Conservation (phyloP, 2,329 filamentous ascomycete species). For the Fusarium sp. region DNA sequence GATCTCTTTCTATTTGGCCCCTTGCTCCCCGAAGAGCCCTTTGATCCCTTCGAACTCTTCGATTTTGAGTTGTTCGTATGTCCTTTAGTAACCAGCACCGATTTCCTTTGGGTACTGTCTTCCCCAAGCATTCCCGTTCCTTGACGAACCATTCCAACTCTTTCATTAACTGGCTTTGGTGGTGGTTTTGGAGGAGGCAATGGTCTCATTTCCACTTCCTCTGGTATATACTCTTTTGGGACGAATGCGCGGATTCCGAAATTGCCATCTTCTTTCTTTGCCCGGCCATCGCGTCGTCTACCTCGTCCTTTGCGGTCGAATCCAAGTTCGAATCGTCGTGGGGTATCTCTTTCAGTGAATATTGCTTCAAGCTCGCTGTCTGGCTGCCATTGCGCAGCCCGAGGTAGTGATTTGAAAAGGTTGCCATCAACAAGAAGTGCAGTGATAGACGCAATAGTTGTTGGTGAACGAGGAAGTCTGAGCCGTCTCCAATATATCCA, state of each 20-base stretch:
- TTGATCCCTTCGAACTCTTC: slow-evolving; percentile 15
- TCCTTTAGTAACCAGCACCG: slow-evolving; percentile 37
- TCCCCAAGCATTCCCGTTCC: slow-evolving; percentile 35
- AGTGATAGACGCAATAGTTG: slow-evolving; percentile 54
- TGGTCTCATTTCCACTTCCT: slow-evolving; percentile 44
- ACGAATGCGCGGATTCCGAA: slow-evolving; percentile 41
- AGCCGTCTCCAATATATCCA: slow-evolving; percentile 48
- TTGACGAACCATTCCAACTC: slow-evolving; percentile 37
- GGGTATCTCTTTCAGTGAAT: slow-evolving; percentile 27
- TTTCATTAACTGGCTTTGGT: slow-evolving; percentile 23
- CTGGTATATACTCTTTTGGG: slow-evolving; percentile 28
- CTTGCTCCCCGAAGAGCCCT: slow-evolving; percentile 7
- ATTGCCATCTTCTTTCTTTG: slow-evolving; percentile 31
- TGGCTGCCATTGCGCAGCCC: slow-evolving; percentile 45
- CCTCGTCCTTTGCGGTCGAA: slow-evolving; percentile 30
- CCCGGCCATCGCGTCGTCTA: slow-evolving; percentile 28
- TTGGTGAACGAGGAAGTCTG: slow-evolving; percentile 49
- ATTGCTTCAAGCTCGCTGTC: slow-evolving; percentile 32
- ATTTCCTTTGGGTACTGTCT: slow-evolving; percentile 35
- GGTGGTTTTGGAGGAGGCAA: slow-evolving; percentile 32
- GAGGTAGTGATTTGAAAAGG: slow-evolving; percentile 46
- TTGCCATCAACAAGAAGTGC: slow-evolving; percentile 55
- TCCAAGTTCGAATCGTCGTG: slow-evolving; percentile 36
- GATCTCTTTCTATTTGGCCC: slow-evolving; percentile 36
- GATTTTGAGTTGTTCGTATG: slow-evolving; percentile 11